phyloP scores from a whole-genome alignment of 1,284 basidiomycete genomes.

The Leccinum fallax region DNA sequence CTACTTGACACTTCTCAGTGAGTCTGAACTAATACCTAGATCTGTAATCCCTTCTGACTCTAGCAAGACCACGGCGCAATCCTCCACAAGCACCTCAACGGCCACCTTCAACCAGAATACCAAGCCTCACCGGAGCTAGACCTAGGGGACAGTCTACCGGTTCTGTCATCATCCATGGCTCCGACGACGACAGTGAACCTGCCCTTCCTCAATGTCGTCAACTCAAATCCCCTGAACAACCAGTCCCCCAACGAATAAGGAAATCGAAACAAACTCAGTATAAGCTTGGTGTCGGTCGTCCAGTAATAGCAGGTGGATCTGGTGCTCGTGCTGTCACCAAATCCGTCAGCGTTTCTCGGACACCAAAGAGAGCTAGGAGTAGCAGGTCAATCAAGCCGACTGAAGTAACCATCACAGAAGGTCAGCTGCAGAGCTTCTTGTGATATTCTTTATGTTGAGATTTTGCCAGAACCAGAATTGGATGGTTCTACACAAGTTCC shows the following conservation, averaged over 20 bases:
- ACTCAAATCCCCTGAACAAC: constrained; percentile 29
- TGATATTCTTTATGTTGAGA: constrained; percentile 13
- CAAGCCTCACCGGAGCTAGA: constrained; percentile 40
- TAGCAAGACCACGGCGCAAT: constrained; percentile 30
- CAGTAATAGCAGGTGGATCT: constrained; percentile 58
- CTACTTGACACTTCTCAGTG: constrained; percentile 58
- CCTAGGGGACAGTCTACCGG: constrained; percentile 41
- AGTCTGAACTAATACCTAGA: constrained; percentile 14
- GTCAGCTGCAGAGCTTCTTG: constrained; percentile 32
- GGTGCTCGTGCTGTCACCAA: constrained; percentile 67
- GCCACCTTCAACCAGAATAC: constrained; percentile 45
- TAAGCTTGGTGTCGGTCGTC: constrained; percentile 71
- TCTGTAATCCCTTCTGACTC: constrained; percentile 14
- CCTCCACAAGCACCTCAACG: constrained; percentile 38
- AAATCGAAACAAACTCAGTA: constrained; percentile 73
- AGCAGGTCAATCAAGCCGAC: constrained; percentile 51
- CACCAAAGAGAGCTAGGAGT: constrained; percentile 47
- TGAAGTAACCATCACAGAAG: constrained; percentile 63
- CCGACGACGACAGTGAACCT: constrained; percentile 50
- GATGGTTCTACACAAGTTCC: constrained; percentile 21
- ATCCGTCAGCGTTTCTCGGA: constrained; percentile 51
- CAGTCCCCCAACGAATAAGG: constrained; percentile 47
- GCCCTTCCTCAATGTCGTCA: constrained; percentile 17
- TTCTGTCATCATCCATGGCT: constrained; percentile 52
- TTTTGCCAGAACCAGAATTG: constrained; percentile 37